Percentiles rank a stretch among this genome's conserved stretches.
phyloP scores from a whole-genome alignment of 2,329 filamentous ascomycete genomes.

The Penicillium sp. region DNA sequence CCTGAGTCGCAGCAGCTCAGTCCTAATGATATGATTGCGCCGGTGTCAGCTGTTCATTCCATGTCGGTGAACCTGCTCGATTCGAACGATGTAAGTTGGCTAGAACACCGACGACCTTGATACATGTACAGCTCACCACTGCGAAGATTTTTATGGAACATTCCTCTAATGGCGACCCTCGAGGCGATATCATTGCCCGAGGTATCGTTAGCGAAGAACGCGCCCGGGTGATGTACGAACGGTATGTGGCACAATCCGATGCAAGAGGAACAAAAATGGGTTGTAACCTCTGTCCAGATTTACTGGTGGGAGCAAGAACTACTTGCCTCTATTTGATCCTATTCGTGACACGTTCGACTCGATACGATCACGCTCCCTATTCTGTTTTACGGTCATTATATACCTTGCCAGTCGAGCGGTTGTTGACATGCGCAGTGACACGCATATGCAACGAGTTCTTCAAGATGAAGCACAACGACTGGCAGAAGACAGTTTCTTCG shows the following conservation, averaged over 20 bases:
- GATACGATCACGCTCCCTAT: slow-evolving; percentile 35
- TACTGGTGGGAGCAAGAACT: slow-evolving; percentile 35
- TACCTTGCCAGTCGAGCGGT: slow-evolving; percentile 37
- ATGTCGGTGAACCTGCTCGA: slow-evolving; percentile 37
- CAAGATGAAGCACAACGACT: slow-evolving; percentile 38
- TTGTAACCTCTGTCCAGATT: slow-evolving; percentile 20
- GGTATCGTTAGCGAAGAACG: slow-evolving; percentile 35
- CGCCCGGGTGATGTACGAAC: slow-evolving; percentile 35
- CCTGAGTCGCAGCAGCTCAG: slow-evolving; percentile 35
- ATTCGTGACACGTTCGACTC: slow-evolving; percentile 39
- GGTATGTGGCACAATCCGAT: slow-evolving; percentile 20
- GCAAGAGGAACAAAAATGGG: neutral
- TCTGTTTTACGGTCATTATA: slow-evolving; percentile 38
- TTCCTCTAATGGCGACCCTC: slow-evolving; percentile 26
- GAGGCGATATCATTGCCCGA: slow-evolving; percentile 31
- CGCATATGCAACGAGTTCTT: slow-evolving; percentile 34
- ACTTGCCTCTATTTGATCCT: slow-evolving; percentile 34
- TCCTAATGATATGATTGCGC: slow-evolving; percentile 39
- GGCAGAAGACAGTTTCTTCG: slow-evolving; percentile 39
- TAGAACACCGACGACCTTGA: neutral
- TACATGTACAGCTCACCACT: neutral
- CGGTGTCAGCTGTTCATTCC: slow-evolving; percentile 35
- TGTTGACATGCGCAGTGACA: slow-evolving; percentile 31
- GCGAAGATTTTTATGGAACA: slow-evolving; percentile 34
- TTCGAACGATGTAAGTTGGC: slow-evolving; percentile 25